A percentile compares a stretch with the other conserved stretches of the same genome.
Evolutionary conservation across 495 filamentous ascomycete species (phyloP).

Genomic region (Articulospora tetracladia): DNA sequence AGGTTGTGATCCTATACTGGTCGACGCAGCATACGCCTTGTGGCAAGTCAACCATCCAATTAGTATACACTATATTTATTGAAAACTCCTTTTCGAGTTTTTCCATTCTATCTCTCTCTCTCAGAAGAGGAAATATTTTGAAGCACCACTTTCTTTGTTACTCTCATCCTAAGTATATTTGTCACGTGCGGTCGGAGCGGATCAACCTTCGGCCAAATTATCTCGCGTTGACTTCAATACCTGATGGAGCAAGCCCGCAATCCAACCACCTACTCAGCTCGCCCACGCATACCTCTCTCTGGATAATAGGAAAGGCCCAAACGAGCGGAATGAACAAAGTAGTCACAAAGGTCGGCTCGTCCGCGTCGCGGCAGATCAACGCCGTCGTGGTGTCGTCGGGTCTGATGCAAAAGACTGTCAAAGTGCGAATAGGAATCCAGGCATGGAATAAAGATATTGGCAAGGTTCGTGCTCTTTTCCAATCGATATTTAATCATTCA

Average conservation of each 20-base stretch:
- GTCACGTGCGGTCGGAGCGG: slow-evolving; percentile 8
- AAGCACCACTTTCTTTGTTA: too few relatives aligned
- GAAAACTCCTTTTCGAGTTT: too few relatives aligned
- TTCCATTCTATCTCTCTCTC: too few relatives aligned
- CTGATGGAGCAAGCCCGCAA: too few relatives aligned
- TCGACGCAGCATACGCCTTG: too few relatives aligned
- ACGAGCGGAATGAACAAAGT: slow-evolving; percentile 13
- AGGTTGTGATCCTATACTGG: too few relatives aligned
- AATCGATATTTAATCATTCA: slow-evolving; percentile 5
- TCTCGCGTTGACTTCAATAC: background rate
- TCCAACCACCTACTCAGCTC: background rate
- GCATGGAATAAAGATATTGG: slow-evolving; percentile 57
- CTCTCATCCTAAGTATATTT: too few relatives aligned
- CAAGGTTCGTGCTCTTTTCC: slow-evolving; percentile 39
- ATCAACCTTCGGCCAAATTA: slow-evolving; percentile 9
- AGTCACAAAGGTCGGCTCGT: background rate
- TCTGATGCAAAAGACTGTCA: slow-evolving; percentile 67
- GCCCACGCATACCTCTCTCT: too few relatives aligned
- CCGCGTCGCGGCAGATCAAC: slow-evolving; percentile 25
- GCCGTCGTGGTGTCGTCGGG: slow-evolving; percentile 67
- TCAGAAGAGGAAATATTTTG: too few relatives aligned
- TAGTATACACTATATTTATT: too few relatives aligned
- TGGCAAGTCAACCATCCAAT: too few relatives aligned
- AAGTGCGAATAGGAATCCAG: slow-evolving; percentile 56
- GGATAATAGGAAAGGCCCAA: too few relatives aligned